Conservation (phyloP, 257 asterid species). For the Solanum ossicruentum region DNA sequence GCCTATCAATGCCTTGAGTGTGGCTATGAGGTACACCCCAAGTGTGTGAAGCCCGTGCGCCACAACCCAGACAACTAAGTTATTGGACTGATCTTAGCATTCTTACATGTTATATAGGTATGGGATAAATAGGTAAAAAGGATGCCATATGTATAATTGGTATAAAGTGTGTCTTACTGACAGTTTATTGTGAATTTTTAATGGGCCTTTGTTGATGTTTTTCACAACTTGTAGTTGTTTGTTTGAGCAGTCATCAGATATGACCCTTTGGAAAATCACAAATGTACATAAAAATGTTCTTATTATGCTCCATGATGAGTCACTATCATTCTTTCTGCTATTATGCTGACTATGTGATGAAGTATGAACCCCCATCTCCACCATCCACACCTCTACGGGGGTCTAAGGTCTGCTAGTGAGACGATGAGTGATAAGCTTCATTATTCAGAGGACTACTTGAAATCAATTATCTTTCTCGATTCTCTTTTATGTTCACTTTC, state of each 20-base stretch:
- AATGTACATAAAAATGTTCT: neutral
- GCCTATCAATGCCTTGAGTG: constrained; percentile 59
- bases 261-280: neutral
- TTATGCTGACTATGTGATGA: neutral
- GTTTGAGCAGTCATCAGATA: neutral
- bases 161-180: neutral
- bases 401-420: too few relatives aligned
- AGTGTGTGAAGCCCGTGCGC: constrained; percentile 25
- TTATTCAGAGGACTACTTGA: too few relatives aligned
- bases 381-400: neutral
- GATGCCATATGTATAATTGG: neutral
- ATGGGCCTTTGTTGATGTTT: neutral
- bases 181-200: neutral
- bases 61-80: neutral
- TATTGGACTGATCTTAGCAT: neutral
- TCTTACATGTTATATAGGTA: neutral
- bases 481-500: too few relatives aligned
- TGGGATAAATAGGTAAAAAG: neutral
- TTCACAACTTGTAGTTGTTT: neutral
- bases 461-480: too few relatives aligned
- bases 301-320: neutral
- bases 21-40: constrained; percentile 70
- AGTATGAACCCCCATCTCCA: neutral
- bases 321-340: neutral
- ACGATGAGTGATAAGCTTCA: too few relatives aligned